These are phyloP conservation scores for Fagopyrum esculentum DNA, from an alignment of 148 eudicot species.

Conservation along the genomic window DNA sequence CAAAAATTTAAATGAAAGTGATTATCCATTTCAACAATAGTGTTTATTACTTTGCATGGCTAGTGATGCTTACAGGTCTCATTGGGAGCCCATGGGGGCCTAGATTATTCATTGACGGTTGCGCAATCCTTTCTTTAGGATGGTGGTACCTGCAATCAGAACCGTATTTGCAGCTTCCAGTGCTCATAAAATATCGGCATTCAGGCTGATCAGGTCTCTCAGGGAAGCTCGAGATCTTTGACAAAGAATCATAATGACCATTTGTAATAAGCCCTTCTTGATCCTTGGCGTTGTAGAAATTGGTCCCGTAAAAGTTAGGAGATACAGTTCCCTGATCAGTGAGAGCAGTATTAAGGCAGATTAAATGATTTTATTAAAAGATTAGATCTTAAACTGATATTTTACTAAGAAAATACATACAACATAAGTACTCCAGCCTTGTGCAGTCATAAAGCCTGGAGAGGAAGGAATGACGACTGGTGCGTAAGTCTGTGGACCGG, in stretches of 20 bases:
- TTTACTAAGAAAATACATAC: slow-evolving; percentile 14
- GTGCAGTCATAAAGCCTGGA: slow-evolving; percentile 13
- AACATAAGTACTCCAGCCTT: slow-evolving; percentile 18
- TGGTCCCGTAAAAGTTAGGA: slow-evolving; percentile 7
- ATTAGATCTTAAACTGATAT: neutral
- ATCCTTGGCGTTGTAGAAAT: slow-evolving; percentile 11
- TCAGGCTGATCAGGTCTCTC: slow-evolving; percentile 53
- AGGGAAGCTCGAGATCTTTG: slow-evolving; percentile 24
- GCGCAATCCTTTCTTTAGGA: slow-evolving; percentile 35
- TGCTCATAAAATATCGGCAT: slow-evolving; percentile 54
- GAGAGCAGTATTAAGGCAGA: neutral
- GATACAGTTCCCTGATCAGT: neutral
- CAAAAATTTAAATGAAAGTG: neutral
- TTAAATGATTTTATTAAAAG: neutral
- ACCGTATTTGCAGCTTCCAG: slow-evolving; percentile 57
- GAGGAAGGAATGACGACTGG: slow-evolving; percentile 7
- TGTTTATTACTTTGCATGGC: too few relatives aligned
- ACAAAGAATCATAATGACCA: slow-evolving; percentile 8
- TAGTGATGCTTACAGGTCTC: slow-evolving; percentile 38
- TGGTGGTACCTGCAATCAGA: slow-evolving; percentile 57
- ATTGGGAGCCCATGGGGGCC: slow-evolving; percentile 55
- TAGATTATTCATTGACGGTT: slow-evolving; percentile 22
- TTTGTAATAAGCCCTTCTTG: neutral
- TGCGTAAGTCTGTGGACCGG: slow-evolving; percentile 4
- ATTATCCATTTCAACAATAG: too few relatives aligned